phyloP scores from a whole-genome alignment of 257 asterid species.

The Penstemon eatonii region DNA sequence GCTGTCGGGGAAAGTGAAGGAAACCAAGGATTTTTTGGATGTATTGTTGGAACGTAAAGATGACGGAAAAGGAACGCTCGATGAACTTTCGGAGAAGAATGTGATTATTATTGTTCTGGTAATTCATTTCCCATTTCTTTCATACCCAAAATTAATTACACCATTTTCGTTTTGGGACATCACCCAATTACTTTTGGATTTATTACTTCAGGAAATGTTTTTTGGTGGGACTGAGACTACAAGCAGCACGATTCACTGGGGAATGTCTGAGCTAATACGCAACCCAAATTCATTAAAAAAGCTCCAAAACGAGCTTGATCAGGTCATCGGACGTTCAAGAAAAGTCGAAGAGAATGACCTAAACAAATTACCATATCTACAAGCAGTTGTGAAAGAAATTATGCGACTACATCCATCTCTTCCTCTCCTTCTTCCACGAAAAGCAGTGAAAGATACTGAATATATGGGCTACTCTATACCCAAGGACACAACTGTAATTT shows the following conservation, averaged over 20 bases:
- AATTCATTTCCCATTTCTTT: background rate
- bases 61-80: constrained; percentile 36
- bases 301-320: constrained; percentile 32
- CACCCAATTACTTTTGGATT: background rate
- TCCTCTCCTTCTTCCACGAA: constrained; percentile 38
- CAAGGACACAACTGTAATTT: constrained; percentile 32
- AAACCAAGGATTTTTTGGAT: constrained; percentile 41
- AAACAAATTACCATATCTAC: constrained; percentile 32
- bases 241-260: constrained; percentile 37
- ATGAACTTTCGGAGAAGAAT: constrained; percentile 38
- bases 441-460: constrained; percentile 32
- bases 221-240: constrained; percentile 34
- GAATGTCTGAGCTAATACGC: constrained; percentile 37
- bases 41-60: constrained; percentile 48
- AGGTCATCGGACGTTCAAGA: constrained; percentile 14
- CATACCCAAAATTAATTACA: background rate
- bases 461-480: constrained; percentile 44
- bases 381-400: constrained; percentile 44
- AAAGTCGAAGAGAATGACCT: constrained; percentile 33
- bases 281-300: constrained; percentile 32
- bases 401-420: constrained; percentile 38
- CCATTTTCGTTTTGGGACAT: background rate
- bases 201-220: constrained; percentile 35
- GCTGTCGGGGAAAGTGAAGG: background rate
- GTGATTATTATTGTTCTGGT: constrained; percentile 43